Percentiles rank a stretch among this genome's conserved stretches.
Evolutionary conservation across 257 asterid species (phyloP).

Genomic region (Datura wrightii): DNA sequence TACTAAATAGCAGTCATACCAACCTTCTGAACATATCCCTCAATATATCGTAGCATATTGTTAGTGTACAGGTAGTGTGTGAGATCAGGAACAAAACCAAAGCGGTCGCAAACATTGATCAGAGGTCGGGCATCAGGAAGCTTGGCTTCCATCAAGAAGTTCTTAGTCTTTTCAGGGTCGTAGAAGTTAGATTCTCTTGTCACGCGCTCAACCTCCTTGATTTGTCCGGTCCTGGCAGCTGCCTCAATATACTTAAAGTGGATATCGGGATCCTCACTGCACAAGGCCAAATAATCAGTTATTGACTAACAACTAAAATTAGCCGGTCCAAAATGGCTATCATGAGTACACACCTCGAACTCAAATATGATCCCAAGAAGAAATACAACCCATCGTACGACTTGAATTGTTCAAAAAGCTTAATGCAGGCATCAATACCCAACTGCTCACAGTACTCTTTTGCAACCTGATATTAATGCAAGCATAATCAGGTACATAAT

Average conservation of each 20-base stretch:
- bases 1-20: conserved; percentile 33
- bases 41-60: conserved; percentile 98
- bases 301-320: background rate
- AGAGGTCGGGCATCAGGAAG: conserved; percentile 99
- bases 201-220: conserved; percentile 99
- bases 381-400: conserved; percentile 96
- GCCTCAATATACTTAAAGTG: conserved; percentile 99
- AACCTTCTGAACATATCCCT: conserved; percentile 98
- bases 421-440: conserved; percentile 94
- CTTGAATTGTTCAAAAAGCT: conserved; percentile 96
- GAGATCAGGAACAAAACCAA: conserved; percentile 98
- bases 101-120: conserved; percentile 96
- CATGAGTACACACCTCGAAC: conserved; percentile 70
- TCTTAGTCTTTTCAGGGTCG: conserved; percentile 94
- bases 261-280: conserved; percentile 98
- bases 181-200: conserved; percentile 98
- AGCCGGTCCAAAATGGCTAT: background rate
- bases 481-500: conserved; percentile 24
- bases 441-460: conserved; percentile 97
- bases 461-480: conserved; percentile 66
- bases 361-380: conserved; percentile 96
- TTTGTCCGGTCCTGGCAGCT: conserved; percentile 99
- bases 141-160: conserved; percentile 97
- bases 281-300: background rate
- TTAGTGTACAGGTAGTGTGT: conserved; percentile 92